Conservation (phyloP, 2,329 filamentous ascomycete genomes). For the Sclerotinia nivalis region DNA sequence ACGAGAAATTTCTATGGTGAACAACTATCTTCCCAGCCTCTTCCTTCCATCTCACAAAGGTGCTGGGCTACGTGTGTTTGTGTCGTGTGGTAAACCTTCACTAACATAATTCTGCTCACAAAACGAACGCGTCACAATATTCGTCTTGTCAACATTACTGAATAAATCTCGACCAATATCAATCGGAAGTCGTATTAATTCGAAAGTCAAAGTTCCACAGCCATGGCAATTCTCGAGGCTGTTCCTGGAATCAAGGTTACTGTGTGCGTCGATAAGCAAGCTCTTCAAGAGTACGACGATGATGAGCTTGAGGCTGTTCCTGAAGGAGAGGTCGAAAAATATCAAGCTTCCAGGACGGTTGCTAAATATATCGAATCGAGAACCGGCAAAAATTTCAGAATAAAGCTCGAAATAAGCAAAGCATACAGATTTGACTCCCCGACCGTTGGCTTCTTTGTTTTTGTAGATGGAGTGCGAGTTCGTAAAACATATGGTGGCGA, state of each 20-base stretch:
- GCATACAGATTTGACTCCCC: background rate
- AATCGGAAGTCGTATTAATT: background rate
- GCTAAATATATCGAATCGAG: constrained; percentile 12
- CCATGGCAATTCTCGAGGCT: background rate
- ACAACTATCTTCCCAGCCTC: background rate
- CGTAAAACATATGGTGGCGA: rapidly evolving
- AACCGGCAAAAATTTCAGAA: background rate
- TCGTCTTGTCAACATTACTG: no score
- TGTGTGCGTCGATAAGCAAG: background rate
- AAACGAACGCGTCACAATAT: background rate
- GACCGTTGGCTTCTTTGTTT: rapidly evolving
- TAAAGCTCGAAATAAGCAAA: background rate
- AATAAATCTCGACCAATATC: background rate
- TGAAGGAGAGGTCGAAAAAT: background rate
- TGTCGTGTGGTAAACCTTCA: background rate
- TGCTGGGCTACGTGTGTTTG: no score
- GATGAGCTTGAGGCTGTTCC: constrained; percentile 5
- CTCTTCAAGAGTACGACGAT: constrained; percentile 18
- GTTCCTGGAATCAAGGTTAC: constrained; percentile 17
- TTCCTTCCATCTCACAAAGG: no score
- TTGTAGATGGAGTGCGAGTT: background rate
- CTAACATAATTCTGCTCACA: background rate
- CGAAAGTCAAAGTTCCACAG: background rate
- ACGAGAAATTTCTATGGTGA: background rate
- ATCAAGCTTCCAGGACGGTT: constrained; percentile 15